Conservation (phyloP, 2,329 filamentous ascomycete genomes). For the Scedosporium dehoogii region DNA sequence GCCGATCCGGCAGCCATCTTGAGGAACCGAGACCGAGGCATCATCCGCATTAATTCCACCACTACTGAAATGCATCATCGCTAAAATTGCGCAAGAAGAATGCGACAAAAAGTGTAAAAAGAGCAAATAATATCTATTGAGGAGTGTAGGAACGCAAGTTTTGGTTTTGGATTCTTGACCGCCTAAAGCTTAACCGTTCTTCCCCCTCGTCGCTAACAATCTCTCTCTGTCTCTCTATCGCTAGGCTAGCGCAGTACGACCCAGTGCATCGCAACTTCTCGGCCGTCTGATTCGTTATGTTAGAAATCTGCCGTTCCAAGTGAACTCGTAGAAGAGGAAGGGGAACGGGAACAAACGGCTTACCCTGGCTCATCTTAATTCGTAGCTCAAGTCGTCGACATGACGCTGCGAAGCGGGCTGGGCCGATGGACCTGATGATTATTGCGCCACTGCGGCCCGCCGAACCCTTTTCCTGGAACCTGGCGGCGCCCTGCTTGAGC, state of each 20-base stretch:
- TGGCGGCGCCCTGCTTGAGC: slow-evolving; percentile 23
- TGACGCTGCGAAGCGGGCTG: slow-evolving; percentile 60
- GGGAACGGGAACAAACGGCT: neutral
- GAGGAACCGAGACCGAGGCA: neutral
- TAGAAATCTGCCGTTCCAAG: neutral
- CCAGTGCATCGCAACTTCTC: neutral
- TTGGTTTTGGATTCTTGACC: neutral
- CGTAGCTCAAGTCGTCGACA: slow-evolving; percentile 48
- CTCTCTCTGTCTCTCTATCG: neutral
- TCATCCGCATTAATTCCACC: neutral
- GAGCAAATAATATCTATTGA: neutral
- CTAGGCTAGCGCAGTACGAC: neutral
- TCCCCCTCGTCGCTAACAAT: neutral
- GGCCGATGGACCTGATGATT: slow-evolving; percentile 46
- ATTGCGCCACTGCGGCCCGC: slow-evolving; percentile 25
- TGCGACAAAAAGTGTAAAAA: neutral
- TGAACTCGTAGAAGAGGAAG: neutral
- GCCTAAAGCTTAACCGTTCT: neutral
- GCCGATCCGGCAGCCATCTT: neutral
- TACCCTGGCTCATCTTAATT: slow-evolving; percentile 2
- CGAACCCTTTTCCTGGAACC: neutral
- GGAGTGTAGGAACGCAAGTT: neutral
- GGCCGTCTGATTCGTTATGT: neutral
- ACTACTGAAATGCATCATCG: neutral
- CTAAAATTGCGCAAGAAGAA: neutral